phyloP scores from a whole-genome alignment of 1,284 basidiomycete genomes.

The Volvariella volvacea region DNA sequence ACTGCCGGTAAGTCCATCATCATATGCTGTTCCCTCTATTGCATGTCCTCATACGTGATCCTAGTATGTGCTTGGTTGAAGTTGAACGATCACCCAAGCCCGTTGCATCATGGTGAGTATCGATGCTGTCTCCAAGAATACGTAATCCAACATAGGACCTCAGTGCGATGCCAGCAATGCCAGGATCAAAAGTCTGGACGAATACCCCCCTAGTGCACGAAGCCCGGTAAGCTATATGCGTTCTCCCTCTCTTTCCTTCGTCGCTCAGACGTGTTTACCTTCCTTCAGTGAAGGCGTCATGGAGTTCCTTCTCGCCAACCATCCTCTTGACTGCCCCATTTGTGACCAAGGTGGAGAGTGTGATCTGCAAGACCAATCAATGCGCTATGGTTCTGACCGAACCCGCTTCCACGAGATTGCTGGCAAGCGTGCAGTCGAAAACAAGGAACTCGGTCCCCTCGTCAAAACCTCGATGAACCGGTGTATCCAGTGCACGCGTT shows the following conservation, averaged over 20 bases:
- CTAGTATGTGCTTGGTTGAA: constrained; percentile 94
- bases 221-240: constrained; percentile 58
- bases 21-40: constrained; percentile 7
- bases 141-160: constrained; percentile 5
- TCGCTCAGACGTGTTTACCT: constrained; percentile 11
- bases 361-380: constrained; percentile 98
- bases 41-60: constrained; percentile 15
- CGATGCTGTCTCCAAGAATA: neutral
- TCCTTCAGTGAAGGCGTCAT: constrained; percentile 92
- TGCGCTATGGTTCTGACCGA: constrained; percentile 98
- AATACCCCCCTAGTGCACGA: constrained; percentile 94
- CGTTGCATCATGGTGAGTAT: constrained; percentile 71
- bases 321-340: constrained; percentile 97
- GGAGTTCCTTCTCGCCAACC: constrained; percentile 97
- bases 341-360: constrained; percentile 99
- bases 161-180: constrained; percentile 98
- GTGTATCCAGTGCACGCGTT: constrained; percentile 99
- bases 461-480: constrained; percentile 99
- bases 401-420: constrained; percentile 97
- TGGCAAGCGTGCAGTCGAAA: constrained; percentile 96
- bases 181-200: constrained; percentile 93
- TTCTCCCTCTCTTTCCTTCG: constrained; percentile 2
- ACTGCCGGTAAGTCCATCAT: constrained; percentile 70
- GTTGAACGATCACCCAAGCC: constrained; percentile 95
- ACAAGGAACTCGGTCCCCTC: constrained; percentile 97